Conservation (phyloP, 169 alveolate genomes). For the Plasmodium chabaudi region DNA sequence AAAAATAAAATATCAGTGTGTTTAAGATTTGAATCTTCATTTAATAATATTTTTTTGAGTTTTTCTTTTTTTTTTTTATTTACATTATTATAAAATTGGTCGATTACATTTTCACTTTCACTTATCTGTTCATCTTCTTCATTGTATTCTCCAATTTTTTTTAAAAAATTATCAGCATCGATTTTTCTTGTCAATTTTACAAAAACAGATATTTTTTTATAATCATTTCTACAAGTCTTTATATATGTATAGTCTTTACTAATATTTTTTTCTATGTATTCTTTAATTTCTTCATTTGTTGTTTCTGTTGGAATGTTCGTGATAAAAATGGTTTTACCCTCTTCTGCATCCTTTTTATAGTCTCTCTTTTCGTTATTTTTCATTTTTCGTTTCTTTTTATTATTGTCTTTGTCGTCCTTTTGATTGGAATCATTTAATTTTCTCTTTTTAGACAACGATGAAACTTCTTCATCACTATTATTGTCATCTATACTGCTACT, state of each 20-base stretch:
- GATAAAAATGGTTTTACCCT: slow-evolving; percentile 70
- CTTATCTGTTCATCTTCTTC: background rate
- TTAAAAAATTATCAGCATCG: slow-evolving; percentile 71
- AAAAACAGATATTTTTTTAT: slow-evolving; percentile 37
- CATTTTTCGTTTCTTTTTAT: background rate
- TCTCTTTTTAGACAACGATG: no score
- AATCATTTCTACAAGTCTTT: slow-evolving; percentile 25
- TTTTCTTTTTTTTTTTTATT: slow-evolving; percentile 69
- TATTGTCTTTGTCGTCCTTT: background rate
- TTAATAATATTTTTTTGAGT: slow-evolving; percentile 52
- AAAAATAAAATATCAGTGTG: slow-evolving; percentile 56
- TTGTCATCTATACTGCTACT: background rate
- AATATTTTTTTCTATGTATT: slow-evolving; percentile 35
- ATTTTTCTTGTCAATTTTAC: slow-evolving; percentile 49
- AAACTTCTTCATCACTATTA: background rate
- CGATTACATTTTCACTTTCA: slow-evolving; percentile 60
- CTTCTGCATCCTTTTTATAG: slow-evolving; percentile 17
- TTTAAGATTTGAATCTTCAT: slow-evolving; percentile 10
- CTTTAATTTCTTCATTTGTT: slow-evolving; percentile 51
- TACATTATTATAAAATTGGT: slow-evolving; percentile 21
- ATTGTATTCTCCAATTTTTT: slow-evolving; percentile 70
- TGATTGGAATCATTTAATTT: background rate
- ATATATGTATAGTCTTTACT: slow-evolving; percentile 44
- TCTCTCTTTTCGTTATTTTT: background rate
- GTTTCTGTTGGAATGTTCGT: slow-evolving; percentile 56